These are phyloP conservation scores for Camellia japonica DNA, from an alignment of 148 eudicot species.

Conservation along the genomic window DNA sequence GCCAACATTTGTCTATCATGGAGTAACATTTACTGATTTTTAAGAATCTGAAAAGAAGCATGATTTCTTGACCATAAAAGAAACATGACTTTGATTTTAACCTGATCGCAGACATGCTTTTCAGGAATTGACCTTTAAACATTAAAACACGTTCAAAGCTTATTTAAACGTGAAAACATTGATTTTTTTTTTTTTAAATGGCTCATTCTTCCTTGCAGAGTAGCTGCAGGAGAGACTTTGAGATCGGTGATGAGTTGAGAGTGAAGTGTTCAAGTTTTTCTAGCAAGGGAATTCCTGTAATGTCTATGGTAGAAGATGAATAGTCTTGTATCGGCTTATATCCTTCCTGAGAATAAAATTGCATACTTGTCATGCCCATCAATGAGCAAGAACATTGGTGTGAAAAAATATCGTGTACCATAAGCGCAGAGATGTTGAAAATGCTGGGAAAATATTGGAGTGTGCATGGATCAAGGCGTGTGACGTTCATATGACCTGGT, in stretches of 20 bases:
- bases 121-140: neutral
- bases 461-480: constrained; percentile 5
- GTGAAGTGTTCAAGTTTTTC: constrained; percentile 72
- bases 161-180: neutral
- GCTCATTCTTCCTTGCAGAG: constrained; percentile 39
- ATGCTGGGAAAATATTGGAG: neutral
- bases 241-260: constrained; percentile 62
- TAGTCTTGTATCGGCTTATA: constrained; percentile 10
- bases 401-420: neutral
- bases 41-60: neutral
- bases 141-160: neutral
- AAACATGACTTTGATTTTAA: neutral
- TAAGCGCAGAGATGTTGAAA: neutral
- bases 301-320: constrained; percentile 48
- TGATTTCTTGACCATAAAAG: too few species aligned
- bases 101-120: neutral
- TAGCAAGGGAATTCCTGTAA: constrained; percentile 75
- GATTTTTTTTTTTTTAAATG: neutral
- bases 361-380: neutral
- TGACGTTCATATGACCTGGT: neutral
- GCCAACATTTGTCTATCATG: neutral
- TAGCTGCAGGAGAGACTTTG: constrained; percentile 36
- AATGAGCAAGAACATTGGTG: neutral
- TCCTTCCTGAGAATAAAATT: too few species aligned
- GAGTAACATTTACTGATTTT: neutral